Conservation (phyloP, 352 stramenopile species). For the Phytophthora sp. region DNA sequence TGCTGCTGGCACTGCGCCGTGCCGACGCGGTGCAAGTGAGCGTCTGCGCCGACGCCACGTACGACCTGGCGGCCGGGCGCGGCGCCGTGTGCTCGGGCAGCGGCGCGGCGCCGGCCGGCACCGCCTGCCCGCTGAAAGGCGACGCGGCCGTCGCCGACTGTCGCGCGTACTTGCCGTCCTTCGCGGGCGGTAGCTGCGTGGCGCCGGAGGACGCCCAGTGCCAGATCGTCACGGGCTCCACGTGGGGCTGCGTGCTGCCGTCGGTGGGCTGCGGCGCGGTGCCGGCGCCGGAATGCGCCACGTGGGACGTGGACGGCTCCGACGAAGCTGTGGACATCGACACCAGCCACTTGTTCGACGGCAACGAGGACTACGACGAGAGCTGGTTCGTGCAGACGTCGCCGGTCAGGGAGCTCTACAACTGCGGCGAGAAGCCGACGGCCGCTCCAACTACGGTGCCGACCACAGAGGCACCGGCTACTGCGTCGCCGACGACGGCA, state of each 20-base stretch:
- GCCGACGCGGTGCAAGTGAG: slow-evolving; percentile 39
- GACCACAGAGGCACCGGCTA: background rate
- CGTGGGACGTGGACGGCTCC: slow-evolving; percentile 9
- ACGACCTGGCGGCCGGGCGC: slow-evolving; percentile 38
- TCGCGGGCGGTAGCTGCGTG: slow-evolving; percentile 26
- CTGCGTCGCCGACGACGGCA: background rate
- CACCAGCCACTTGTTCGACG: slow-evolving; percentile 18
- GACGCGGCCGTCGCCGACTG: slow-evolving; percentile 46
- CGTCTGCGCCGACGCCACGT: slow-evolving; percentile 66
- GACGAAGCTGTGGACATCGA: slow-evolving; percentile 21
- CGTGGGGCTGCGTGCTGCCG: slow-evolving; percentile 45
- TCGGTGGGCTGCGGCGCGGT: slow-evolving; percentile 26
- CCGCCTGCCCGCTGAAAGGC: slow-evolving; percentile 50
- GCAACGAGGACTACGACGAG: slow-evolving; percentile 24
- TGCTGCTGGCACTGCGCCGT: background rate
- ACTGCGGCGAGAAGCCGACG: slow-evolving; percentile 25
- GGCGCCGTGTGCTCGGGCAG: slow-evolving; percentile 45
- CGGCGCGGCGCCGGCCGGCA: slow-evolving; percentile 34
- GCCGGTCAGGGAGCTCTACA: slow-evolving; percentile 16
- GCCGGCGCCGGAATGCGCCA: slow-evolving; percentile 5
- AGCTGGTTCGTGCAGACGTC: slow-evolving; percentile 37
- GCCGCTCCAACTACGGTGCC: slow-evolving; percentile 1
- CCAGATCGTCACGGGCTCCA: slow-evolving; percentile 15
- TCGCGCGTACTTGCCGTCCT: slow-evolving; percentile 44
- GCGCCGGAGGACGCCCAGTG: slow-evolving; percentile 38